These are phyloP conservation scores for Cornus florida DNA, from an alignment of 148 eudicot species.

Conservation along the genomic window DNA sequence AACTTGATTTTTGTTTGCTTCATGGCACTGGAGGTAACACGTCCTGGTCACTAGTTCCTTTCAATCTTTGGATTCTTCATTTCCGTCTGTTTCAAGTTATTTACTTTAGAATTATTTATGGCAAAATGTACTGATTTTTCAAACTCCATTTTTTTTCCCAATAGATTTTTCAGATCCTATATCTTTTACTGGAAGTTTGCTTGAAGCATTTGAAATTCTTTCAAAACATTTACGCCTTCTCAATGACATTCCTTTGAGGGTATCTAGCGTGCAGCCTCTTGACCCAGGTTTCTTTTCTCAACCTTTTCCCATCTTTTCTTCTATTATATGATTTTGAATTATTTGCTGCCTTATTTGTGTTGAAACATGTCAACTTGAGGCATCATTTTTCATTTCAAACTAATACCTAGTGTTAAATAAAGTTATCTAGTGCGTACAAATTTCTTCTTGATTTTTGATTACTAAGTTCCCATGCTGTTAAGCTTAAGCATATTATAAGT, in stretches of 20 bases:
- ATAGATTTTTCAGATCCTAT: constrained; percentile 65
- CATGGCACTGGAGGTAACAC: constrained; percentile 58
- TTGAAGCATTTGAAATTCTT: constrained; percentile 61
- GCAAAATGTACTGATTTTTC: constrained; percentile 13
- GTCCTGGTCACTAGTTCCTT: background rate
- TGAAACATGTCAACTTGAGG: background rate
- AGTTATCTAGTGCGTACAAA: background rate
- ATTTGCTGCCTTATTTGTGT: background rate
- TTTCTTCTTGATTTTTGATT: background rate
- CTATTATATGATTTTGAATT: too few species aligned
- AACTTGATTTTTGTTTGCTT: constrained; percentile 83
- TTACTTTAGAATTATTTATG: background rate
- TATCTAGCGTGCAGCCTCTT: constrained; percentile 88
- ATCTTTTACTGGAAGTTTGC: constrained; percentile 48
- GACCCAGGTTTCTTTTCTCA: constrained; percentile 67
- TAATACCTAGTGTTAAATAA: background rate
- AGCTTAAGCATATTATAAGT: background rate
- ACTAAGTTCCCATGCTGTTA: background rate
- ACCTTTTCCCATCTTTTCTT: background rate
- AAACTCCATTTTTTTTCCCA: constrained; percentile 65
- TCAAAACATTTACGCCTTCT: constrained; percentile 74
- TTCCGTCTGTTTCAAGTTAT: background rate
- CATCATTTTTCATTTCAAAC: background rate
- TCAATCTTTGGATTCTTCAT: background rate
- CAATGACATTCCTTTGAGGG: constrained; percentile 77